Conservation (phyloP, 148 eudicot genomes). For the Rhododendron griersonianum region DNA sequence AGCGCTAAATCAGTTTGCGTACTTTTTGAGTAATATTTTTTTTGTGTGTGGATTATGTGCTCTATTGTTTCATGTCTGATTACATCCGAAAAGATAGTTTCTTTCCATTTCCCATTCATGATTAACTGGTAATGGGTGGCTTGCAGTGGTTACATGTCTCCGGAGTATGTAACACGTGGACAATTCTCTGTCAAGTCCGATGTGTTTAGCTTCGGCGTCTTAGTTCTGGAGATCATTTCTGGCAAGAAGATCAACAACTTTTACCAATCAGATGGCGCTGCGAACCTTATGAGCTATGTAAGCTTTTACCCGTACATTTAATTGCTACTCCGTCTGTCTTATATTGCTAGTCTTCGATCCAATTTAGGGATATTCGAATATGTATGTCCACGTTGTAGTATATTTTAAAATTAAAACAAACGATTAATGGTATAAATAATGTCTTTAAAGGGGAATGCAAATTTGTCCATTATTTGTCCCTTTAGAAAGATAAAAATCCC, state of each 20-base stretch:
- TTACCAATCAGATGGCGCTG: background rate
- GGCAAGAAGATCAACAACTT: background rate
- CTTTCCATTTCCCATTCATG: too few relatives aligned
- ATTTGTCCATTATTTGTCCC: too few relatives aligned
- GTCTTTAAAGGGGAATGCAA: background rate
- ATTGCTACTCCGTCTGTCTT: background rate
- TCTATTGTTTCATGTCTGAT: background rate
- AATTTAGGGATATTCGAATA: background rate
- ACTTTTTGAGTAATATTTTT: background rate
- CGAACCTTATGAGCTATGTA: background rate
- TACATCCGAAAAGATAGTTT: background rate
- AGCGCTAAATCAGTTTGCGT: background rate
- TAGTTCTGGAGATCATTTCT: background rate
- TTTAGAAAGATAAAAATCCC: background rate
- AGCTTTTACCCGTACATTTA: background rate
- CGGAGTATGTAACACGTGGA: background rate
- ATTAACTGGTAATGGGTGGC: background rate
- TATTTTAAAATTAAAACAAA: too few relatives aligned
- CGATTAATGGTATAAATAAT: too few relatives aligned
- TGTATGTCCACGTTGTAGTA: background rate
- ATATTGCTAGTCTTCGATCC: background rate
- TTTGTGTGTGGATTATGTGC: background rate
- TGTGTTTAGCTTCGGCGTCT: background rate
- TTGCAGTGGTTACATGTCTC: conserved; percentile 24
- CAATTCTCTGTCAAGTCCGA: background rate